Evolutionary conservation across 192 early-diverging fungal species (phyloP).

Genomic region (Neocallimastix lanati): DNA sequence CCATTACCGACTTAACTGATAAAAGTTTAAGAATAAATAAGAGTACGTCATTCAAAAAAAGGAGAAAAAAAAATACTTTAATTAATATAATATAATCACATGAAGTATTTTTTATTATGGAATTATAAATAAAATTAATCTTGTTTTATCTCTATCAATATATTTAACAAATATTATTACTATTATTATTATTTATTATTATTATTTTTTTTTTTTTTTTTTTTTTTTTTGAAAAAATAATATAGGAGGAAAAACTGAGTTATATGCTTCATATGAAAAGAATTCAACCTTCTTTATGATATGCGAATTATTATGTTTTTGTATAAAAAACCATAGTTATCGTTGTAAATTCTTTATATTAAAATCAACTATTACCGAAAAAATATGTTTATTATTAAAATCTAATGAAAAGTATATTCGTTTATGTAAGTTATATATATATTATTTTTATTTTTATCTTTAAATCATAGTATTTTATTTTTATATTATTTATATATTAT

Average conservation of each 20-base stretch:
- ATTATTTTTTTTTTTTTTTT: conserved; percentile 4
- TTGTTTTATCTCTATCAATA: too few relatives aligned
- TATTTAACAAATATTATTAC: too few relatives aligned
- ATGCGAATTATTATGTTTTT: conserved; percentile 62
- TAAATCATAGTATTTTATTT: too few relatives aligned
- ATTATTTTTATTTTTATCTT: too few relatives aligned
- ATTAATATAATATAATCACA: too few relatives aligned
- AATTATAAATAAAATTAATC: too few relatives aligned
- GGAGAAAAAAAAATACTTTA: too few relatives aligned
- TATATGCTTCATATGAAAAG: background rate
- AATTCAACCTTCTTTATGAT: conserved; percentile 14
- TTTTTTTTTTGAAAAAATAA: background rate
- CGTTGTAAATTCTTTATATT: conserved; percentile 62
- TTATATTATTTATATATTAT: too few relatives aligned
- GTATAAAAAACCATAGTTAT: conserved; percentile 48
- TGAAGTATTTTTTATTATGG: too few relatives aligned
- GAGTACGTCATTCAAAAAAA: background rate
- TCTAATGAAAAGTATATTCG: conserved; percentile 48
- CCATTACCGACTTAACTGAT: conserved; percentile 24
- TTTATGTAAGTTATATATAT: conserved; percentile 27
- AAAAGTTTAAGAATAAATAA: conserved; percentile 4
- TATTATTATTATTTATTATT: too few relatives aligned
- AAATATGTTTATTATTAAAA: conserved; percentile 44
- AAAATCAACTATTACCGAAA: conserved; percentile 33
- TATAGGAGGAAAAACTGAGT: background rate